Evolutionary conservation across 805 yeast species (phyloP).

Genomic region (Scheffersomyces stipitis): DNA sequence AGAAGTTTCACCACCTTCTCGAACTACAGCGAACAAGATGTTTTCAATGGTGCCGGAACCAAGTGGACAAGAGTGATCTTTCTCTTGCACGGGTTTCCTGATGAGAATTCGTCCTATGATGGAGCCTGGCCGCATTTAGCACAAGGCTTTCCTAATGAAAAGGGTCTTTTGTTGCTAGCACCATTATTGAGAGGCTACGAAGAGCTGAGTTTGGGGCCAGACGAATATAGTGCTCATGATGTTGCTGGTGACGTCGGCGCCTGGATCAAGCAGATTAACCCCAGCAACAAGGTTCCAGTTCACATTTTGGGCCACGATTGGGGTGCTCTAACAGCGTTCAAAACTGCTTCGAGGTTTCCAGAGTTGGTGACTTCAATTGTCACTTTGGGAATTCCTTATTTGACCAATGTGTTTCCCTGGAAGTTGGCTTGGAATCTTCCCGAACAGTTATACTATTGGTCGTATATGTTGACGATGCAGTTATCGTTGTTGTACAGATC

Average conservation of each 20-base stretch:
- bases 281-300: constrained; percentile 20
- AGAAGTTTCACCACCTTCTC: constrained; percentile 21
- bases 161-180: constrained; percentile 25
- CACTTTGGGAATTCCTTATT: constrained; percentile 40
- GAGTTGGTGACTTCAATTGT: constrained; percentile 30
- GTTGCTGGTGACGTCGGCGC: constrained; percentile 33
- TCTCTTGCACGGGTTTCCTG: constrained; percentile 31
- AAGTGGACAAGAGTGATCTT: constrained; percentile 8
- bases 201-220: constrained; percentile 24
- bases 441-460: constrained; percentile 31
- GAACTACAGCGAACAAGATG: constrained; percentile 14
- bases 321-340: constrained; percentile 41
- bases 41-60: constrained; percentile 6
- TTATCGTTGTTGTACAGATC: constrained; percentile 20
- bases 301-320: constrained; percentile 47
- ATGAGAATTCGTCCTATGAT: constrained; percentile 28
- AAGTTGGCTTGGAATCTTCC: constrained; percentile 31
- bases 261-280: constrained; percentile 27
- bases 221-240: constrained; percentile 26
- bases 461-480: constrained; percentile 42
- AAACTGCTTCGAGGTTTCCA: constrained; percentile 34
- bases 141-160: constrained; percentile 11
- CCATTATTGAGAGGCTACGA: constrained; percentile 43
- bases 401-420: constrained; percentile 26
- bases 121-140: constrained; percentile 21